A percentile compares a stretch with the other conserved stretches of the same genome.
Conservation (phyloP, 441 rosid genomes). For the Arabidopsis hybrid region DNA sequence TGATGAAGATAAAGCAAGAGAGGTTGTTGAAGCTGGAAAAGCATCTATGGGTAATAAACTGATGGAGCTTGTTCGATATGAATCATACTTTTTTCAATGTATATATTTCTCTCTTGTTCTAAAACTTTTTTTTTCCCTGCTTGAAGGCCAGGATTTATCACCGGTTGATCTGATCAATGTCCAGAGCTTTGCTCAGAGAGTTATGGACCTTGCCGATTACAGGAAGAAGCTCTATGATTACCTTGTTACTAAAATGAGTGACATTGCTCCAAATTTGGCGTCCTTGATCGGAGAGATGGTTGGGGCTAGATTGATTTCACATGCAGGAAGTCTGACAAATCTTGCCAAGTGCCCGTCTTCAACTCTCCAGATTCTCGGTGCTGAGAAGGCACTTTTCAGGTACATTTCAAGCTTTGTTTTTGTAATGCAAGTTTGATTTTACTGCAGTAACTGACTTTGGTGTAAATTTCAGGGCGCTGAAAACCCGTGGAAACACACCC, state of each 20-base stretch:
- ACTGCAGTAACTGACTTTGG: background rate
- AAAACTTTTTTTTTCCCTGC: background rate
- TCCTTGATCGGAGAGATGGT: slow-evolving; percentile 95
- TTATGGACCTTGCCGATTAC: slow-evolving; percentile 89
- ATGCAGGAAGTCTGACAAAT: slow-evolving; percentile 97
- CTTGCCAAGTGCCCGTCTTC: slow-evolving; percentile 98
- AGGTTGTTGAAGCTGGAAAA: slow-evolving; percentile 92
- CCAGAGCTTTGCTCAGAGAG: slow-evolving; percentile 83
- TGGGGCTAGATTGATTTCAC: slow-evolving; percentile 92
- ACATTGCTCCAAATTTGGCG: slow-evolving; percentile 94
- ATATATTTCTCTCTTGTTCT: background rate
- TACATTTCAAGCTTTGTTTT: slow-evolving; percentile 24
- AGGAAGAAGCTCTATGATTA: slow-evolving; percentile 89
- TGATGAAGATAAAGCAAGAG: slow-evolving; percentile 94
- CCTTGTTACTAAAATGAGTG: slow-evolving; percentile 85
- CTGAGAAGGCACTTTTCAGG: slow-evolving; percentile 97
- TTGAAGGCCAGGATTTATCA: slow-evolving; percentile 87
- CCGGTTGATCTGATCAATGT: slow-evolving; percentile 88
- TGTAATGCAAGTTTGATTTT: background rate
- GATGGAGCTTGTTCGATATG: background rate
- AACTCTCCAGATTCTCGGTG: slow-evolving; percentile 97
- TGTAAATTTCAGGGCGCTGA: slow-evolving; percentile 68
- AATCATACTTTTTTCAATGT: background rate
- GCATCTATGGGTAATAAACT: slow-evolving; percentile 86
- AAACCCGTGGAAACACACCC: slow-evolving; percentile 93